Conservation (phyloP, 495 filamentous ascomycete genomes). For the Talaromyces proteolyticus region DNA sequence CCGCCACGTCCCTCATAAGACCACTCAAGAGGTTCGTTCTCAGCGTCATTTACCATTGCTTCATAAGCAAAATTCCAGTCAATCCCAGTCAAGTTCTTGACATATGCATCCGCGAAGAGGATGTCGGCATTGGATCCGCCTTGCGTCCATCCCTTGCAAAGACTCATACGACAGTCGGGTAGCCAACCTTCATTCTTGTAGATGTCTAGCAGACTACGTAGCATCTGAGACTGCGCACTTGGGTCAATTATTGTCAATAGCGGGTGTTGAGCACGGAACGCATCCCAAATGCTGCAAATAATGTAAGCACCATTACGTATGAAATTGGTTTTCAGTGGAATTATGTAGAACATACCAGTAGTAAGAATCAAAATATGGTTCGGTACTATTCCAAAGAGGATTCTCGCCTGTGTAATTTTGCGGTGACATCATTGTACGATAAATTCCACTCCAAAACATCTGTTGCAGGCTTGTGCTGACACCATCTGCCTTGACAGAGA, state of each 20-base stretch:
- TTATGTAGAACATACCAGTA: constrained; percentile 5
- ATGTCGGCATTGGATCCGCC: constrained; percentile 58
- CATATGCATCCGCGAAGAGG: constrained; percentile 8
- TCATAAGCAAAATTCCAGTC: constrained; percentile 37
- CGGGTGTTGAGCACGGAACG: constrained; percentile 17
- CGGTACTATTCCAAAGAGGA: constrained; percentile 50
- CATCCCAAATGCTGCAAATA: constrained; percentile 17
- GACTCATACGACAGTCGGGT: constrained; percentile 46
- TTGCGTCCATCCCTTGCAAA: constrained; percentile 57
- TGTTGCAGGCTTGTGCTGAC: constrained; percentile 37
- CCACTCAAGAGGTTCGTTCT: constrained; percentile 59
- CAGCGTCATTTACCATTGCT: constrained; percentile 57
- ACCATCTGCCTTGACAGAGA: constrained; percentile 42
- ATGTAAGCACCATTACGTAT: constrained; percentile 2
- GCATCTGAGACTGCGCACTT: constrained; percentile 44
- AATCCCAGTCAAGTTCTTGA: constrained; percentile 33
- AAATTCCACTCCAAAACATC: constrained; percentile 57
- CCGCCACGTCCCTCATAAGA: constrained; percentile 53
- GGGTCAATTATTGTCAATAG: constrained; percentile 60
- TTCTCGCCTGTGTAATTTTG: constrained; percentile 67
- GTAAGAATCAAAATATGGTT: constrained; percentile 59
- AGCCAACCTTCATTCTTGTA: constrained; percentile 25
- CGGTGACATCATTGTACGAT: constrained; percentile 58
- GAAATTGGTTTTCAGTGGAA: background rate
- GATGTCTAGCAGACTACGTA: constrained; percentile 40